Evolutionary conservation across 1,284 basidiomycete genomes (phyloP).

Genomic region (Trametes polyzona): DNA sequence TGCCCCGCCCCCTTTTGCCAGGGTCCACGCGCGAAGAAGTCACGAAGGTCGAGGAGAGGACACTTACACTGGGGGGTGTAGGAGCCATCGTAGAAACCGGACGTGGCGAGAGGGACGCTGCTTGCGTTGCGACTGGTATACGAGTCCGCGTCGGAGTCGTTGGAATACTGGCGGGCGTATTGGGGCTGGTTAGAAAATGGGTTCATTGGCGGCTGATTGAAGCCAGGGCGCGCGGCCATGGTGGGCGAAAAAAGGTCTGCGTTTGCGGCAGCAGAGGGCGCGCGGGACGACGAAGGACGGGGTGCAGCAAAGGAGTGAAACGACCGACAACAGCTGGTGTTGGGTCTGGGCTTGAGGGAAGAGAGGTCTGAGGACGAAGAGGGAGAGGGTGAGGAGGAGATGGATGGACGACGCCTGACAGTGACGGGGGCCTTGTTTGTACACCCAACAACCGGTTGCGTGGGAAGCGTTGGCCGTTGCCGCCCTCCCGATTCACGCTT

Average conservation of each 20-base stretch:
- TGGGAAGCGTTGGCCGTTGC: slow-evolving; percentile 27
- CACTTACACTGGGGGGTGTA: slow-evolving; percentile 39
- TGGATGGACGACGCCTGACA: neutral
- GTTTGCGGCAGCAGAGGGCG: slow-evolving; percentile 10
- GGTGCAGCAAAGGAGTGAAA: slow-evolving; percentile 24
- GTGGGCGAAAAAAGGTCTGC: slow-evolving; percentile 21
- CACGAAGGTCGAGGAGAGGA: neutral
- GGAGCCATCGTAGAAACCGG: slow-evolving; percentile 50
- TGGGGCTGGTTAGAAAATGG: slow-evolving; percentile 38
- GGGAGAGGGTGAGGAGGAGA: slow-evolving; percentile 11
- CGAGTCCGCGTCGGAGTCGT: slow-evolving; percentile 58
- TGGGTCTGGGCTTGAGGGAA: slow-evolving; percentile 22
- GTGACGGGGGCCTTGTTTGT: slow-evolving; percentile 22
- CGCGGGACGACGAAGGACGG: slow-evolving; percentile 7
- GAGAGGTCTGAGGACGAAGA: no score
- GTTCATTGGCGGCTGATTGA: slow-evolving; percentile 41
- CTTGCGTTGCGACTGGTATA: slow-evolving; percentile 58
- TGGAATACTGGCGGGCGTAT: slow-evolving; percentile 37
- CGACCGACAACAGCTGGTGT: slow-evolving; percentile 28
- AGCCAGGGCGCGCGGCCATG: slow-evolving; percentile 45
- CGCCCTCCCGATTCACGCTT: slow-evolving; percentile 2
- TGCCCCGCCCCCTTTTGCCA: no score
- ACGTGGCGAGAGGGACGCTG: slow-evolving; percentile 57
- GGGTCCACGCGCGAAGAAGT: no score
- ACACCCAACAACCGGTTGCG: slow-evolving; percentile 23